Percentiles rank a stretch among this genome's conserved stretches.
phyloP scores from a whole-genome alignment of 2,329 filamentous ascomycete species.

The Botrytis porri region DNA sequence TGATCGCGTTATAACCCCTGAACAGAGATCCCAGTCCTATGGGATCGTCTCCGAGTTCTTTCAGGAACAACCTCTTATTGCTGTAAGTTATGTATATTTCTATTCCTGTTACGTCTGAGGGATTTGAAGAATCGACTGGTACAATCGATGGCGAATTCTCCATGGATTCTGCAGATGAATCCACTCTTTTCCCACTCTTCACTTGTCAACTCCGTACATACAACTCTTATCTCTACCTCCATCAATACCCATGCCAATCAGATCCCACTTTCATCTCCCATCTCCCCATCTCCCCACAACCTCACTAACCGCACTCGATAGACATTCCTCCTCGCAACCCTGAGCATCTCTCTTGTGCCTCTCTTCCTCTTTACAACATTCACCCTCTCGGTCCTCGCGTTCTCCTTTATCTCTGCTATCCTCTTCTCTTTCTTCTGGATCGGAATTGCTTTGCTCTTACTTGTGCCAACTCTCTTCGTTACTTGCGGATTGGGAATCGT shows the following conservation, averaged over 20 bases:
- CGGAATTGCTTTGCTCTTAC: slow-evolving; percentile 62
- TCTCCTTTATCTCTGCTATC: slow-evolving; percentile 60
- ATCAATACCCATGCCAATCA: background rate
- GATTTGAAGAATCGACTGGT: background rate
- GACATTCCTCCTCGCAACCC: slow-evolving; percentile 66
- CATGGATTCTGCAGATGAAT: background rate
- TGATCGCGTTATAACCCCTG: slow-evolving; percentile 56
- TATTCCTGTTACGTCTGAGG: background rate
- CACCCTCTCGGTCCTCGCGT: slow-evolving; percentile 57
- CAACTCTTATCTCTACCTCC: background rate
- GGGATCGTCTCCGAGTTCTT: slow-evolving; percentile 55
- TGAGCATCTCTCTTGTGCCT: slow-evolving; percentile 63
- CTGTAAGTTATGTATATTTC: slow-evolving; percentile 56
- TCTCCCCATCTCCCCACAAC: slow-evolving; percentile 13
- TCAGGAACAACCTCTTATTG: slow-evolving; percentile 62
- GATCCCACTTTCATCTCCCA: background rate
- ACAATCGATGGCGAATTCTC: background rate
- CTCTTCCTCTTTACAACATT: slow-evolving; percentile 67
- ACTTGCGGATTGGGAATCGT: slow-evolving; percentile 60
- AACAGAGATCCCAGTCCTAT: slow-evolving; percentile 56
- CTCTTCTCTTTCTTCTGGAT: slow-evolving; percentile 67
- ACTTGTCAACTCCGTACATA: background rate
- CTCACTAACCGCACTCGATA: slow-evolving; percentile 36
- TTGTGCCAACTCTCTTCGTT: slow-evolving; percentile 67
- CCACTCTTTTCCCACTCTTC: background rate